Evolutionary conservation across 441 rosid species (phyloP).

Genomic region (Erodium trifolium): DNA sequence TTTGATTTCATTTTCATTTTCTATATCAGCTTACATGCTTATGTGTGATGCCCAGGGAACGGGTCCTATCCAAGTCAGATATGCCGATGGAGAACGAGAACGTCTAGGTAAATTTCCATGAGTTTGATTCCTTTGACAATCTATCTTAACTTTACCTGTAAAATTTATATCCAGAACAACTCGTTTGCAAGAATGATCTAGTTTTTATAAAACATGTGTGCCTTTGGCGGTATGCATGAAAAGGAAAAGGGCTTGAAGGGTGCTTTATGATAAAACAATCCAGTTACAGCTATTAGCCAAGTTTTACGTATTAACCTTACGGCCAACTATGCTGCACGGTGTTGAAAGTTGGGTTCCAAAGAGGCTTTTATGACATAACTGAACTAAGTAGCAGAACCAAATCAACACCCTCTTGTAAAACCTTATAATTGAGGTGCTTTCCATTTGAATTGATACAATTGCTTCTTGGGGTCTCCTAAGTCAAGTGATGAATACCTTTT

Average conservation of each 20-base stretch:
- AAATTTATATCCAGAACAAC: background rate
- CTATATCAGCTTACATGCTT: constrained; percentile 18
- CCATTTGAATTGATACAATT: background rate
- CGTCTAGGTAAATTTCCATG: constrained; percentile 65
- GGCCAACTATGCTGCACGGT: background rate
- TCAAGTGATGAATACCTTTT: background rate
- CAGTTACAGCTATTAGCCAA: background rate
- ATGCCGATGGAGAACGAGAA: constrained; percentile 98
- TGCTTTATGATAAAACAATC: constrained; percentile 3
- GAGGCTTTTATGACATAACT: background rate
- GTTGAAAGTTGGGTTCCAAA: background rate
- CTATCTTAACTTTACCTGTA: constrained; percentile 8
- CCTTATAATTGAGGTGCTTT: background rate
- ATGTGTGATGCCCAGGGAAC: constrained; percentile 52
- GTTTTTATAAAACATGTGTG: background rate
- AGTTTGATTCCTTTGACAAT: constrained; percentile 12
- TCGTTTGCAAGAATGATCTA: background rate
- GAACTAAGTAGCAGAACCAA: background rate
- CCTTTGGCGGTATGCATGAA: background rate
- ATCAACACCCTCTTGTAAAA: background rate
- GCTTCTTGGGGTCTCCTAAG: too few species aligned
- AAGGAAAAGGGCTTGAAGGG: constrained; percentile 1
- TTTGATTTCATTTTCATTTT: constrained; percentile 19
- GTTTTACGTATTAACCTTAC: background rate
- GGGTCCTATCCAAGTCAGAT: constrained; percentile 96